A percentile compares a stretch with the other conserved stretches of the same genome.
phyloP scores from a whole-genome alignment of 2,329 filamentous ascomycete genomes.

The Acephala macrosclerotiorum region DNA sequence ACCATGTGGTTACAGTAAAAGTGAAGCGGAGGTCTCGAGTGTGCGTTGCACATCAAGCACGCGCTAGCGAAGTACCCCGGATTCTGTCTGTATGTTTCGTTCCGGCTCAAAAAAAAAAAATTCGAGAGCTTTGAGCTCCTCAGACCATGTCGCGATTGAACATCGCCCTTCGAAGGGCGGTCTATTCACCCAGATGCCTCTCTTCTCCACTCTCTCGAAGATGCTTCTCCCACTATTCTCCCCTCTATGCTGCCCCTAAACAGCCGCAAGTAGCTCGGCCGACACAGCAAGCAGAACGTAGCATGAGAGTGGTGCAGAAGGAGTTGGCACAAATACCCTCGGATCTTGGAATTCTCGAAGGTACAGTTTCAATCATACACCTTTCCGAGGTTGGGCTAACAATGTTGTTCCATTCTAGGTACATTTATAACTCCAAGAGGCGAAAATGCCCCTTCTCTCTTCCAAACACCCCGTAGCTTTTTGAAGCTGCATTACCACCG shows the following conservation, averaged over 20 bases:
- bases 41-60: too few species aligned
- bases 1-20: not conserved
- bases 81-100: not conserved
- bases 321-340: slow-evolving; percentile 29
- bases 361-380: slow-evolving; percentile 32
- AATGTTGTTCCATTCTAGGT: slow-evolving; percentile 37
- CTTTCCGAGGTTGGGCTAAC: slow-evolving; percentile 26
- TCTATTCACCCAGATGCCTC: slow-evolving; percentile 25
- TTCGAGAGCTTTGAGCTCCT: not conserved
- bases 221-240: slow-evolving; percentile 34
- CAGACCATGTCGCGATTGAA: slow-evolving; percentile 15
- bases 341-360: slow-evolving; percentile 38
- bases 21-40: too few species aligned
- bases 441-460: slow-evolving; percentile 41
- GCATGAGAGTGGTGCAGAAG: slow-evolving; percentile 28
- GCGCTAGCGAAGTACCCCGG: not conserved
- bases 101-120: not conserved
- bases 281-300: slow-evolving; percentile 25
- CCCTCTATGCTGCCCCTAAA: slow-evolving; percentile 19
- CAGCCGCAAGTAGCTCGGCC: slow-evolving; percentile 13
- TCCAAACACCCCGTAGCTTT: slow-evolving; percentile 36
- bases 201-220: slow-evolving; percentile 25
- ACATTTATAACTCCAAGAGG: slow-evolving; percentile 47
- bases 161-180: slow-evolving; percentile 34
- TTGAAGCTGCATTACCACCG: slow-evolving; percentile 40